Percentiles rank a stretch among this genome's conserved stretches.
Conservation (phyloP, 2,329 filamentous ascomycete species). For the Monilinia laxa region DNA sequence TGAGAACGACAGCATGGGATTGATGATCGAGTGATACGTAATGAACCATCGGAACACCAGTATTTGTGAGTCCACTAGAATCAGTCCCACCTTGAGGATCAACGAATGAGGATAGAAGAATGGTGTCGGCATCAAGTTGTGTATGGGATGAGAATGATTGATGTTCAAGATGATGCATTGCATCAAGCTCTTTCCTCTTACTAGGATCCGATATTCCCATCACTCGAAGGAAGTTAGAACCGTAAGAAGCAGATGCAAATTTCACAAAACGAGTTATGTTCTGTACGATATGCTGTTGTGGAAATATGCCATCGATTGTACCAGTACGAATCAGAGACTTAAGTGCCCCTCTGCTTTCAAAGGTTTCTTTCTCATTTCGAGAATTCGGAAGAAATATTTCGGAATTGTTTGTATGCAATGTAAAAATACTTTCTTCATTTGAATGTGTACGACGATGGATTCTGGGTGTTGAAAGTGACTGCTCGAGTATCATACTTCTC, state of each 20-base stretch:
- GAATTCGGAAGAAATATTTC: slow-evolving; percentile 36
- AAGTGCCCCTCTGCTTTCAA: slow-evolving; percentile 34
- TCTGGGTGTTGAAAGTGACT: slow-evolving; percentile 31
- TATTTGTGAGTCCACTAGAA: slow-evolving; percentile 50
- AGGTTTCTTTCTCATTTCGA: slow-evolving; percentile 39
- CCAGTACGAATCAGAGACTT: slow-evolving; percentile 47
- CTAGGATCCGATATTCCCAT: slow-evolving; percentile 59
- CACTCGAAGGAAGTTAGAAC: slow-evolving; percentile 60
- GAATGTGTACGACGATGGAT: slow-evolving; percentile 40
- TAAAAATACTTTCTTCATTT: slow-evolving; percentile 56
- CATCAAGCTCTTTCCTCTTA: slow-evolving; percentile 40
- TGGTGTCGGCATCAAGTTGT: slow-evolving; percentile 55
- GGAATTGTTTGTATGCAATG: slow-evolving; percentile 51
- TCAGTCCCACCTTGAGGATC: slow-evolving; percentile 55
- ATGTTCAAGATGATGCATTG: slow-evolving; percentile 54
- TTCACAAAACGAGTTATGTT: slow-evolving; percentile 66
- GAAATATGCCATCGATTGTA: slow-evolving; percentile 58
- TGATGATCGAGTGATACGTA: slow-evolving; percentile 58
- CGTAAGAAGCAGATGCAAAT: slow-evolving; percentile 66
- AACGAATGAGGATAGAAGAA: slow-evolving; percentile 56
- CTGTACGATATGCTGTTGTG: slow-evolving; percentile 56
- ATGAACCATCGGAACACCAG: slow-evolving; percentile 55
- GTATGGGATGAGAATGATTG: slow-evolving; percentile 65
- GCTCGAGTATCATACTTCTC: slow-evolving; percentile 37
- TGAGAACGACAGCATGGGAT: slow-evolving; percentile 55